These are phyloP conservation scores for Fremontodendron californicum DNA, from an alignment of 345 rosid species.

Conservation along the genomic window DNA sequence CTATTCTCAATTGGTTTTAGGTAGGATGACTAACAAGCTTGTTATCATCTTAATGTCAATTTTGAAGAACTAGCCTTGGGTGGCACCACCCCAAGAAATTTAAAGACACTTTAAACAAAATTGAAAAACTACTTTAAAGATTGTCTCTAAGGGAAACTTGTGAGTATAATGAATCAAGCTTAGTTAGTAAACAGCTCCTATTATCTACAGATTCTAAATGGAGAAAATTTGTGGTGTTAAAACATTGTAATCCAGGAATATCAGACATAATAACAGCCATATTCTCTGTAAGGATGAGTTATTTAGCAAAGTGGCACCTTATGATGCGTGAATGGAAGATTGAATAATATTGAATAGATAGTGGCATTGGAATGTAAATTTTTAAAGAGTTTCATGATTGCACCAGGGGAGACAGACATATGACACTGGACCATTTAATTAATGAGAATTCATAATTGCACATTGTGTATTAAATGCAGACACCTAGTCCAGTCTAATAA, in stretches of 20 bases:
- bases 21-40: not conserved
- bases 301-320: not conserved
- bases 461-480: not conserved
- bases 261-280: not conserved
- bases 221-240: not conserved
- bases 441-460: not conserved
- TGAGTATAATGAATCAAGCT: not conserved
- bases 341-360: not conserved
- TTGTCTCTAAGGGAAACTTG: not conserved
- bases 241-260: not conserved
- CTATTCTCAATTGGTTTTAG: not conserved
- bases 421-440: not conserved
- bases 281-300: not conserved
- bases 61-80: not conserved
- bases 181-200: not conserved
- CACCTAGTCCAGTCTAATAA: not conserved
- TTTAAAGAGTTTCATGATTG: not conserved
- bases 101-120: not conserved
- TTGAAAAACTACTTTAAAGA: not conserved
- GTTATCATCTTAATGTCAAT: not conserved
- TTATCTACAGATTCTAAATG: not conserved
- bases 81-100: not conserved
- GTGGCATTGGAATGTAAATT: not conserved
- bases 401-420: not conserved
- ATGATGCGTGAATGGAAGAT: not conserved